These are phyloP conservation scores for Endocladia muricata DNA, from an alignment of 31 red algal species.

Conservation along the genomic window DNA sequence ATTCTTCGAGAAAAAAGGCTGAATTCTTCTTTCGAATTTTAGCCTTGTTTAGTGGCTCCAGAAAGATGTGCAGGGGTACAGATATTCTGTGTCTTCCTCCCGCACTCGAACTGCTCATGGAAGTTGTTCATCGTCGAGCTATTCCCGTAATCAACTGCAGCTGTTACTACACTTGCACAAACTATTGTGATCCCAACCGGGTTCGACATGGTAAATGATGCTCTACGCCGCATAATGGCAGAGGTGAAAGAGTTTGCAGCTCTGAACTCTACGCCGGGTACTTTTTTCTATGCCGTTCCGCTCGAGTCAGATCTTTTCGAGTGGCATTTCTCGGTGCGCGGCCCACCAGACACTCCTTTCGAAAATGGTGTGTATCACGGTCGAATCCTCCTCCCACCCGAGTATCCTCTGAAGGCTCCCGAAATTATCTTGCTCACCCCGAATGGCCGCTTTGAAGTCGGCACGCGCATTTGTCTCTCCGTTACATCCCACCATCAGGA, in stretches of 20 bases:
- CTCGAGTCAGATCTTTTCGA: conserved; percentile 95
- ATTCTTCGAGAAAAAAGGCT: too few species aligned
- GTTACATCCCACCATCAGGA: conserved; percentile 87
- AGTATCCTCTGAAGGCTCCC: conserved; percentile 97
- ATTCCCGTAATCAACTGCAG: too few species aligned
- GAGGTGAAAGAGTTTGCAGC: conserved; percentile 79
- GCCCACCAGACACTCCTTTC: conserved; percentile 83
- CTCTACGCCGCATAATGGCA: conserved; percentile 78
- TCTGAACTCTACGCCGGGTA: conserved; percentile 30
- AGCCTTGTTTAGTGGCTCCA: too few species aligned
- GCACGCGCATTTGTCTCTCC: conserved; percentile 89
- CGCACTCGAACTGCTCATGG: too few species aligned
- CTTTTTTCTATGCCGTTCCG: conserved; percentile 75
- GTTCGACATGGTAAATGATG: conserved; percentile 42
- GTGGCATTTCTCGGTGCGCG: conserved; percentile 93
- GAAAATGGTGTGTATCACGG: conserved; percentile 94
- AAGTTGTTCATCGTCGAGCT: too few species aligned
- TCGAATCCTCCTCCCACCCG: conserved; percentile 84
- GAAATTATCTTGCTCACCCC: conserved; percentile 95
- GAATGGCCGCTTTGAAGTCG: conserved; percentile 96
- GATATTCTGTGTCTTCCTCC: too few species aligned
- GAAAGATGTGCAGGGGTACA: too few species aligned
- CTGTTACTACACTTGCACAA: too few species aligned
- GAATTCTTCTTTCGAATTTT: too few species aligned
- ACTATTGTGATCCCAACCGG: too few species aligned